These are phyloP conservation scores for Nigrospora osmanthi DNA, from an alignment of 2,329 filamentous ascomycete genomes.

Conservation along the genomic window DNA sequence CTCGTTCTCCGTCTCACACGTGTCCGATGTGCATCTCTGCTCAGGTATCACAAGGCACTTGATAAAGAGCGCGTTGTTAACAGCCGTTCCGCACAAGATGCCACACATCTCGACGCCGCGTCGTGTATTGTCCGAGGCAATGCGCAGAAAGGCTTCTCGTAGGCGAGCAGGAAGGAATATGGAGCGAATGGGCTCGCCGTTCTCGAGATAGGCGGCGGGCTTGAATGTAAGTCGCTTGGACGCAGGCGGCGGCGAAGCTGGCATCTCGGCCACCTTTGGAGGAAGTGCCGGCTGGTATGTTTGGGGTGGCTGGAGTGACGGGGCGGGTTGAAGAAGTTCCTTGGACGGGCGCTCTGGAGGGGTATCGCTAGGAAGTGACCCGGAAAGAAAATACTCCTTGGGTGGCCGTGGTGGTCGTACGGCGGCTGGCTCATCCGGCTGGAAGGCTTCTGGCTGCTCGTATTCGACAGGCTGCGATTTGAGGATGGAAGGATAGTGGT, in stretches of 20 bases:
- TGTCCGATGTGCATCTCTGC: conserved; percentile 83
- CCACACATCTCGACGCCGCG: conserved; percentile 89
- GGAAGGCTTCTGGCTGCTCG: conserved; percentile 15
- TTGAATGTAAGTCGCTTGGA: conserved; percentile 66
- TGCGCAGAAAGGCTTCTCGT: conserved; percentile 63
- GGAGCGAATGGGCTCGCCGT: conserved; percentile 76
- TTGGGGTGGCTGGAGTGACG: conserved; percentile 6
- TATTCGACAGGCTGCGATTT: conserved; percentile 42
- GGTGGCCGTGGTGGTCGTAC: conserved; percentile 28
- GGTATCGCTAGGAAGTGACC: conserved; percentile 2
- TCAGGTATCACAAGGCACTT: conserved; percentile 83
- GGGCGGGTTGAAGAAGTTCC: conserved; percentile 12
- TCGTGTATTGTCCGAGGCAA: conserved; percentile 70
- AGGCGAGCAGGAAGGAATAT: conserved; percentile 77
- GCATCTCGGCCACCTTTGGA: conserved; percentile 19
- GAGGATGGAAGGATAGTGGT: conserved; percentile 50
- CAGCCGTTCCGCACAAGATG: conserved; percentile 81
- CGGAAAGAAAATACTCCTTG: conserved; percentile 19
- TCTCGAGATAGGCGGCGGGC: conserved; percentile 82
- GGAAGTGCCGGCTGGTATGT: conserved; percentile 15
- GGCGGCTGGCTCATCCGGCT: conserved; percentile 6
- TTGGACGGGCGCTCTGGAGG: conserved; percentile 23
- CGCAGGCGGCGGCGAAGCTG: conserved; percentile 14
- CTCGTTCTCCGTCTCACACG: conserved; percentile 90
- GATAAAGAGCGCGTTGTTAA: conserved; percentile 91